Conservation (phyloP, 202 grass and related monocot genomes). For the Musa balbisiana region DNA sequence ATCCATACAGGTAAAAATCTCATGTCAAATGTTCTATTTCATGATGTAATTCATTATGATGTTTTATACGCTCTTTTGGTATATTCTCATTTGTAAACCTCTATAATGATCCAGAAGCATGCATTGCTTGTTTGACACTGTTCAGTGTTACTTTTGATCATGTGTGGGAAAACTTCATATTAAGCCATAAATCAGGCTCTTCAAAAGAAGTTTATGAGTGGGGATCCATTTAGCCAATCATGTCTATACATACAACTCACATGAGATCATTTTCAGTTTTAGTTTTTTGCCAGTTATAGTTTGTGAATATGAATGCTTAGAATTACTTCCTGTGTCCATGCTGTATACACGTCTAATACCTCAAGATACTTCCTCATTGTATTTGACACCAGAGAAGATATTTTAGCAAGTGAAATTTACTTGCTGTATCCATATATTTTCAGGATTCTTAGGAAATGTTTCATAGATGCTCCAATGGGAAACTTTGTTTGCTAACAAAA, state of each 20-base stretch:
- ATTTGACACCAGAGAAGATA: too few relatives aligned
- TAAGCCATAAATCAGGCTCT: background rate
- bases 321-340: background rate
- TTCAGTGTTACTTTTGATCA: background rate
- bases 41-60: background rate
- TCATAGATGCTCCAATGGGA: too few relatives aligned
- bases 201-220: background rate
- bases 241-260: background rate
- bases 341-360: background rate
- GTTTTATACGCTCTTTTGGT: background rate
- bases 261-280: background rate
- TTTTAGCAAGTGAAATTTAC: too few relatives aligned
- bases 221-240: background rate
- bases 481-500: too few relatives aligned
- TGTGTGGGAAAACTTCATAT: background rate
- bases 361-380: background rate
- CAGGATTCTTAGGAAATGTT: too few relatives aligned
- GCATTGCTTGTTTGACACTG: background rate
- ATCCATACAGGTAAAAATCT: constrained; percentile 42
- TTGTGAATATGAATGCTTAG: background rate
- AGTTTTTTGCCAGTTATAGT: background rate
- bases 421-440: too few relatives aligned
- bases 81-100: background rate
- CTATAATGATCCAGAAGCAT: too few relatives aligned
- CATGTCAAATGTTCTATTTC: background rate